phyloP scores from a whole-genome alignment of 2,329 filamentous ascomycete species.

The Coniochaeta sp. region DNA sequence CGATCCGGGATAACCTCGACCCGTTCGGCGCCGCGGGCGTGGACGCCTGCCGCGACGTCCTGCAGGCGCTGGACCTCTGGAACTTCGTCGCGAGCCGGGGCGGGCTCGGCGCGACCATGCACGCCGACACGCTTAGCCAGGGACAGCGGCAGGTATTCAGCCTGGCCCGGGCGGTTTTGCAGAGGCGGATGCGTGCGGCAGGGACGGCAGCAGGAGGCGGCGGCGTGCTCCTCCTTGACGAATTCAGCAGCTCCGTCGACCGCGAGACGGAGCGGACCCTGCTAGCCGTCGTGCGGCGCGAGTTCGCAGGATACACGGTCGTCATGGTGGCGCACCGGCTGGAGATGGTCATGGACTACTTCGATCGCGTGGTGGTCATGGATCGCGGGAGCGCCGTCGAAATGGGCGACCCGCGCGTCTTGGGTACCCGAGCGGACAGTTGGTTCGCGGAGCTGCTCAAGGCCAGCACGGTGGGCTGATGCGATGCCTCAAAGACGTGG shows the following conservation, averaged over 20 bases:
- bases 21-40: slow-evolving; percentile 15
- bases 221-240: slow-evolving; percentile 8
- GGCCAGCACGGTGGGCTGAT: too few species aligned
- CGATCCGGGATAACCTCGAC: slow-evolving; percentile 24
- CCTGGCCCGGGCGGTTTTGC: slow-evolving; percentile 40
- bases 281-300: not conserved
- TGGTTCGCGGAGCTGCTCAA: too few species aligned
- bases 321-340: not conserved
- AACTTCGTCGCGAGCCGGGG: too few species aligned
- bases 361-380: not conserved
- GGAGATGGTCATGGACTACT: not conserved
- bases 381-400: not conserved
- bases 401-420: not conserved
- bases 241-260: slow-evolving; percentile 8
- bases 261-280: slow-evolving; percentile 5
- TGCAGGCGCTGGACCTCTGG: slow-evolving; percentile 16
- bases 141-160: slow-evolving; percentile 45
- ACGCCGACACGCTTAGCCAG: slow-evolving; percentile 16
- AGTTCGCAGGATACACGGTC: not conserved
- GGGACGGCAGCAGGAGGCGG: not conserved
- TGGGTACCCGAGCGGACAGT: not conserved
- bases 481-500: too few species aligned
- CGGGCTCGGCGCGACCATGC: slow-evolving; percentile 13
- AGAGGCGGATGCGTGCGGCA: slow-evolving; percentile 5
- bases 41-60: too few species aligned